Base-by-base conservation (phyloP, 495 filamentous ascomycete species). In the Tuber borchii region DNA sequence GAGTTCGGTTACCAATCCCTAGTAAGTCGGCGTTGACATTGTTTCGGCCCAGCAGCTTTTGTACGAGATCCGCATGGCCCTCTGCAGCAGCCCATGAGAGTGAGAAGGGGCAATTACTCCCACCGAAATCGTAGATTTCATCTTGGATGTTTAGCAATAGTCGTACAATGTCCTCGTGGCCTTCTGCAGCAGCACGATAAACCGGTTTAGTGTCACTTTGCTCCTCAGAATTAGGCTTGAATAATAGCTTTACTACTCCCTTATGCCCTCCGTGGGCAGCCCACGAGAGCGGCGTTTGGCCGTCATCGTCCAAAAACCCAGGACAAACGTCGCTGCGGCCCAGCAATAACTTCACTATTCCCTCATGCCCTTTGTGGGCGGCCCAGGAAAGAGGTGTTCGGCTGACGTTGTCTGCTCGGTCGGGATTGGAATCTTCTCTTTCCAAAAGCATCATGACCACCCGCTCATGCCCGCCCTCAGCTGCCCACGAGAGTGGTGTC, bases 331-430 rank as follows among this genome's bases (percentile, higher is more conserved):
- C 69, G 12, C 56, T 43, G 45, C 71, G 69, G 6, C 76, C 70
- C 20, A 83, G 74, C 42, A 83, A 74, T 48, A 82, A 14, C 48
- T 73, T 56, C 31, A 84, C 81, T 26, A 81, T 73, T 22, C 19
- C 71, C 48, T 70, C 81, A 45, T 74, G 61, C 12, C 80, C 80
- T 48, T 78, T 51, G 71, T 44, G 31, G 70, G 77, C 74, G 40
- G 80, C 79, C 17, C 43, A 22, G 39, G 76, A 79, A 9, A 81
- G 76, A 34, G 79, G 76, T 34, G 79, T 82, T 39, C 56, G 65
- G 19, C 79, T 69, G 34, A 37, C n/a, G 17, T 48, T 39, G 71
- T 81, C 75, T 44, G 42, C 68, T 40, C 26, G 73, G 34, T 40
- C 39, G 20, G 79, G 56, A 37, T 82, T 68, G 19, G 56, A 42